Base-by-base conservation (phyloP, 2,329 filamentous ascomycete species). In the Botrytis squamosa region DNA sequence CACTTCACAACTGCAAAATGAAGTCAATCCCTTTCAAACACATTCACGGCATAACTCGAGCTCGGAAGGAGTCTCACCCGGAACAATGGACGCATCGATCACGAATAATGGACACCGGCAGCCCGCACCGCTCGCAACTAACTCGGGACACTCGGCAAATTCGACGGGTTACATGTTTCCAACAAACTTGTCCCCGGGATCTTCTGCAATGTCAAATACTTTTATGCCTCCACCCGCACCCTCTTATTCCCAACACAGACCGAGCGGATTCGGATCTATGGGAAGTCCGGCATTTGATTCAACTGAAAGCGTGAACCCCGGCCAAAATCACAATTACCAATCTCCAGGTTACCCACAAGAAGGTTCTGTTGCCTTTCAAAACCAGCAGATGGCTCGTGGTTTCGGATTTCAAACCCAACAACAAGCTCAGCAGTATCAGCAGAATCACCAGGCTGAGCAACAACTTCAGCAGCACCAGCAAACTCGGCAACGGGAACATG, bases 31-130 rank as follows among this genome's bases (percentile, higher is more conserved):
- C 46, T 25, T 29, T 46, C 66, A 46, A 57, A 29, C 46, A 59
- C 52, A 57, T n/a, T 5, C 33, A 44, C 46, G 36, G 8, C 66
- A 68, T 33, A 72, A 33, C 20, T 60, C 67, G 36, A 59, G 64
- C 46, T 52, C 57, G 9, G 72, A 70, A 55, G 67, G 49, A 16
- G 42, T 57, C 42, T 73, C 59, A 29, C 72, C 72, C 38, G 66
- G 59, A 22, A 71, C 70, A 33, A 67, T 59, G 22, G 46, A 63
- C 22, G 72, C 66, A 33, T 64, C 72, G 2, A 60, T 44, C 18
- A 44, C 66, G 22, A 55, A 18, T n/a, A 70, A 55, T 46, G 46
- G 57, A 38, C 44, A 71, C 25, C 57, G 46, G 29, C 46, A 72
- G 33, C 29, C 46, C 29, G 18, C 63, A 46, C 36, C 64, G 0